These are phyloP conservation scores for Tetracentron sinense DNA, from an alignment of 164 flowering plant genomes.

Conservation along the genomic window DNA sequence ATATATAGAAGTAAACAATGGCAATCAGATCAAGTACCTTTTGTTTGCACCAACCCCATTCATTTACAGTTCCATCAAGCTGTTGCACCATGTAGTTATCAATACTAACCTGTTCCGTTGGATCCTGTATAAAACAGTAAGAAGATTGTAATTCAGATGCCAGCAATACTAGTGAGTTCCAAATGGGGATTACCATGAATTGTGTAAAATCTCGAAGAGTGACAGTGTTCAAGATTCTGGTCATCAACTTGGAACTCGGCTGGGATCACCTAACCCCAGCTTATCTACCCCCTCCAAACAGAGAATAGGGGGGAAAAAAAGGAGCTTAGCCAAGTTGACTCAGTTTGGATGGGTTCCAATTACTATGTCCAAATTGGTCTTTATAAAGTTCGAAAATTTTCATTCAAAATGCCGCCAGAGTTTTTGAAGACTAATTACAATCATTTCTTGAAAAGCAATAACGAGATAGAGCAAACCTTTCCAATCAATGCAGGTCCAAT, in stretches of 20 bases:
- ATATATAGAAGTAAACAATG: neutral
- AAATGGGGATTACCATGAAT: no score
- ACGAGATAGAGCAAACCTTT: constrained; percentile 45
- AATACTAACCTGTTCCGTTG: constrained; percentile 62
- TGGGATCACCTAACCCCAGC: no score
- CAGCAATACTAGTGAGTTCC: no score
- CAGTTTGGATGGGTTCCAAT: neutral
- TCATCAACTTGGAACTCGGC: neutral
- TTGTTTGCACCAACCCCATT: constrained; percentile 99
- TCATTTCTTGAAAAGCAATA: neutral
- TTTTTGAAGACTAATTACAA: neutral
- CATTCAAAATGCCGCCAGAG: no score
- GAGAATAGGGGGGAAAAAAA: no score
- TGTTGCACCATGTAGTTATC: constrained; percentile 89
- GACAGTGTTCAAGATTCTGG: neutral
- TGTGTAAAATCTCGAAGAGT: neutral
- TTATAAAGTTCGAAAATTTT: neutral
- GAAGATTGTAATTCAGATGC: neutral
- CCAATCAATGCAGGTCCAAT: constrained; percentile 87
- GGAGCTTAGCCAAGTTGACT: neutral
- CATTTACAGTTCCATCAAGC: constrained; percentile 87
- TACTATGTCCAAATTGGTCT: neutral
- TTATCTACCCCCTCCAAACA: no score
- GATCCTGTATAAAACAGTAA: constrained; percentile 44
- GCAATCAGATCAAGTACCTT: constrained; percentile 44